phyloP scores from a whole-genome alignment of 441 rosid genomes.

The Eutrema salsugineum region DNA sequence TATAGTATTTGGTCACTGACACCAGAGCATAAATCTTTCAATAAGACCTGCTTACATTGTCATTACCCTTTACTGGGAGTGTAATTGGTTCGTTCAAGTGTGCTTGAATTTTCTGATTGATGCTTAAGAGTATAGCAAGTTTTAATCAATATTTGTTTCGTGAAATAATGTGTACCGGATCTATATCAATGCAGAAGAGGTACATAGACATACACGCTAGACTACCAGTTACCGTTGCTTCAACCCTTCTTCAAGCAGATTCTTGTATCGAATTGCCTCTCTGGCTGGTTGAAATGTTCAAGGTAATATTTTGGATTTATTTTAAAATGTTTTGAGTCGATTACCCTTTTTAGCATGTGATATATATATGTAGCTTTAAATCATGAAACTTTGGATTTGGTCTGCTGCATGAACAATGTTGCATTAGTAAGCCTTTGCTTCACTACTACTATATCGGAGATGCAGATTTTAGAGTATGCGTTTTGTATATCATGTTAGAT shows the following conservation, averaged over 20 bases:
- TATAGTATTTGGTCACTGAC: neutral
- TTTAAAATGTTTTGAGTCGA: neutral
- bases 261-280: constrained; percentile 87
- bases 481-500: neutral
- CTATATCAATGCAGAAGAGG: constrained; percentile 58
- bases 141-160: neutral
- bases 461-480: neutral
- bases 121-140: neutral
- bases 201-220: constrained; percentile 71
- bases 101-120: neutral
- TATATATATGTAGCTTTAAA: neutral
- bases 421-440: neutral
- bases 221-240: constrained; percentile 83
- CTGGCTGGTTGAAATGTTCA: constrained; percentile 94
- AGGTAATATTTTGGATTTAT: constrained; percentile 48
- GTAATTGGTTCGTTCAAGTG: neutral
- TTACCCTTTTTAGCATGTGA: neutral
- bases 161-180: neutral
- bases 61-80: neutral
- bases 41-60: neutral
- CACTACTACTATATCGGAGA: neutral
- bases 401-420: neutral
- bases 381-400: neutral
- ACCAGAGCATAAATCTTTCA: neutral
- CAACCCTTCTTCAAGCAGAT: constrained; percentile 84